phyloP scores from a whole-genome alignment of 768 basidiomycete genomes.

The Amanita phalloides region DNA sequence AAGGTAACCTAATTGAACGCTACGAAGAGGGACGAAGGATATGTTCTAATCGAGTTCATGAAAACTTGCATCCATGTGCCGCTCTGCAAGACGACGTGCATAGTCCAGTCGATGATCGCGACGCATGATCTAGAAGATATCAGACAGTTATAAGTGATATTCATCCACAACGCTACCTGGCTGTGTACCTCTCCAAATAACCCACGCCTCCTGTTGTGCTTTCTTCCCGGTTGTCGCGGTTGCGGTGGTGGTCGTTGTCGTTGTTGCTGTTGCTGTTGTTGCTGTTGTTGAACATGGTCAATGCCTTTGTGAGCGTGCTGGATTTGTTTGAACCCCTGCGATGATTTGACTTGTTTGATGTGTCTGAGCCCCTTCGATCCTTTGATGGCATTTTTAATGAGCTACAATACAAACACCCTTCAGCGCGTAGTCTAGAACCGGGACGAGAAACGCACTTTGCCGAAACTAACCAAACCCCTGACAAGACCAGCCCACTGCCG shows the following conservation, averaged over 20 bases:
- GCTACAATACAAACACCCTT: too few species aligned
- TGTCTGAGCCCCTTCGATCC: too few species aligned
- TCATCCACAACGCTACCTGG: background rate
- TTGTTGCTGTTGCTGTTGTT: background rate
- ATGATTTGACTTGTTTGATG: too few species aligned
- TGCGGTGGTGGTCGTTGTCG: background rate
- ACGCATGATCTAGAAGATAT: background rate
- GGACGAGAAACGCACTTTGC: too few species aligned
- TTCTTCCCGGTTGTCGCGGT: background rate
- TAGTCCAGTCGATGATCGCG: background rate
- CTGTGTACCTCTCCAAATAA: background rate
- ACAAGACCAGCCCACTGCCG: background rate
- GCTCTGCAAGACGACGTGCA: background rate
- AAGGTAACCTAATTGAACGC: background rate
- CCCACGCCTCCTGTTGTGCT: background rate
- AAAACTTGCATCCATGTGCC: background rate
- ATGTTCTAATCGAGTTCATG: background rate
- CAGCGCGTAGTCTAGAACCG: too few species aligned
- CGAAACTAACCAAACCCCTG: background rate
- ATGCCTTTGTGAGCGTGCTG: too few species aligned
- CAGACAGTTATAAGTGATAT: background rate
- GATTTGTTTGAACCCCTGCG: too few species aligned
- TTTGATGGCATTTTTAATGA: too few species aligned
- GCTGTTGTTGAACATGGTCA: background rate
- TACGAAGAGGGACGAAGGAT: background rate